A percentile compares a stretch with the other conserved stretches of the same genome.
These are phyloP conservation scores for Westerdykella sp. DNA, from an alignment of 2,329 filamentous ascomycete genomes.

Conservation along the genomic window DNA sequence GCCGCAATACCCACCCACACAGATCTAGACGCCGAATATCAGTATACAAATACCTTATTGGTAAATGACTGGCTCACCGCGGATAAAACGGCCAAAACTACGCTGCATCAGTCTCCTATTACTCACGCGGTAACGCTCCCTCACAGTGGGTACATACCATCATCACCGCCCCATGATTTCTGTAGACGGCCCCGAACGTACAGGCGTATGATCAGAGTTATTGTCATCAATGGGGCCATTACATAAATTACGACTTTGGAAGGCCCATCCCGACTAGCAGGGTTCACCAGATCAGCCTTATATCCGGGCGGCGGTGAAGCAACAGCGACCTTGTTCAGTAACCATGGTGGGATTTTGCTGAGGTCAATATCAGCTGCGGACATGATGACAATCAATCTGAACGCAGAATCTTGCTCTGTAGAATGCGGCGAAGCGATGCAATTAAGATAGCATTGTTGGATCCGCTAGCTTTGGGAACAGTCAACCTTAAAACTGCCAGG, in stretches of 20 bases:
- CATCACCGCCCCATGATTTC: background rate
- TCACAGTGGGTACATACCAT: background rate
- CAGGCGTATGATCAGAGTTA: background rate
- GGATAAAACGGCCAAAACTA: background rate
- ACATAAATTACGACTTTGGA: background rate
- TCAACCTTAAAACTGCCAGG: too few relatives aligned
- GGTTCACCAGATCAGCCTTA: background rate
- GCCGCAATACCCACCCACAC: conserved; percentile 1
- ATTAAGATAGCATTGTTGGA: too few relatives aligned
- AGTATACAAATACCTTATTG: background rate
- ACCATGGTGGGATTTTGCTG: background rate
- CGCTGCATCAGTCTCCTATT: background rate
- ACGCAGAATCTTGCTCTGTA: too few relatives aligned
- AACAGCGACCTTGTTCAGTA: background rate
- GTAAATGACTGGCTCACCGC: background rate
- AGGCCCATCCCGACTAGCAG: background rate
- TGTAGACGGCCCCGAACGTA: background rate
- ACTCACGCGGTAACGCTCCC: background rate
- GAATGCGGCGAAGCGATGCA: too few relatives aligned
- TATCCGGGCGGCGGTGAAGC: background rate
- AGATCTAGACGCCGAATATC: background rate
- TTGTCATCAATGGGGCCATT: background rate
- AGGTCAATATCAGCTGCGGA: background rate
- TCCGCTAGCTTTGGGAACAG: too few relatives aligned
- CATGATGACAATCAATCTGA: background rate